Base-by-base conservation (phyloP, 2,329 filamentous ascomycete species). In the Aureobasidium leucospermi region DNA sequence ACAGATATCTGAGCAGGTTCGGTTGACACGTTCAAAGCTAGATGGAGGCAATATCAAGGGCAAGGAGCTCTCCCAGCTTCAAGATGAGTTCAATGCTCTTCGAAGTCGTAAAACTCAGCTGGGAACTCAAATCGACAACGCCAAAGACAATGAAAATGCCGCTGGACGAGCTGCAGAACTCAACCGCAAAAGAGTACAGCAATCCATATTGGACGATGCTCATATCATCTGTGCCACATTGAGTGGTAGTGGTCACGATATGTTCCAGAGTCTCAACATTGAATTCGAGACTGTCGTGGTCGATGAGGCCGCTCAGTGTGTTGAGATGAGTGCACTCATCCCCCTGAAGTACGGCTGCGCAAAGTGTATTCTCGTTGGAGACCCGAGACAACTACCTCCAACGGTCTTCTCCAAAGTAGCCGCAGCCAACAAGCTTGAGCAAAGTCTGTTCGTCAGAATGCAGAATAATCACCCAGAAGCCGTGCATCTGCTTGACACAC, bases 231-330 rank as follows among this genome's bases (percentile, higher is more conserved):
- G 94, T 73, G 89, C 93, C 43, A 99, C 94, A 0, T 84, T 99
- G 52, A 96, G 92, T 72, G 94, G 93, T 67, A 93, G 88, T 72
- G 94, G 94, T 3, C 95, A 99, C 69, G 94, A 99, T 65, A 96
- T 97, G 85, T 96, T 99, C 76, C 90, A 93, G 73, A 88, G 87
- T 66, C 76, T 99, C 59, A 92, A 89, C 67, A 90, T 99, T 55
- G 94, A 99, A 72, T 99, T 99, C 66, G 94, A 99, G 74, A 97
- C 94, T 0, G 94, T 99, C 65, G 89, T 99, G 66, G 96, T 99
- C 64, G 94, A 99, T 68, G 94, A 99, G 76, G 94, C 94, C 3
- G 94, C 94, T 15, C 94, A 99, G 79, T 99, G 93, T 72, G 95
- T 99, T 62, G 94, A 99, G 76, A 82, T 99, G 69, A 96, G 91